These are phyloP conservation scores for Cladosporium sp. DNA, from an alignment of 2,329 filamentous ascomycete genomes.

Conservation along the genomic window DNA sequence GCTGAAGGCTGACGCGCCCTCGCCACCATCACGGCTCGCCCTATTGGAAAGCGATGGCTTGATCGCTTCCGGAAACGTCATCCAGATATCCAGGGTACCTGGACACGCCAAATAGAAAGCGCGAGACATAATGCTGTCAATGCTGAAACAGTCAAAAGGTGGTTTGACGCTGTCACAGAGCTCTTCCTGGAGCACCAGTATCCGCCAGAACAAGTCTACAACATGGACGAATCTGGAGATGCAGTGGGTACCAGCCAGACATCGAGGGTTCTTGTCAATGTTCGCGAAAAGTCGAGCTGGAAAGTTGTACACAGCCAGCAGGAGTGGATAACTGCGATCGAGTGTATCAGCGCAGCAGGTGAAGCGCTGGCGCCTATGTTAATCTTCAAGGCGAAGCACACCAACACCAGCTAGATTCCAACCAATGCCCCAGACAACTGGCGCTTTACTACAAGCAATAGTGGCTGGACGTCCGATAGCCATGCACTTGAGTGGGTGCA, in stretches of 20 bases:
- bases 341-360: slow-evolving; percentile 11
- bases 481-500: background rate
- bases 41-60: slow-evolving; percentile 10
- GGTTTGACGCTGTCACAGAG: slow-evolving; percentile 3
- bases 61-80: slow-evolving; percentile 8
- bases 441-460: slow-evolving; percentile 2
- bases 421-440: background rate
- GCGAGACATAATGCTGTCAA: slow-evolving; percentile 1
- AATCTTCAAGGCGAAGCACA: slow-evolving; percentile 11
- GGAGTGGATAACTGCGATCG: slow-evolving; percentile 15
- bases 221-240: background rate
- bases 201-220: background rate
- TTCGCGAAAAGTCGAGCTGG: slow-evolving; percentile 5
- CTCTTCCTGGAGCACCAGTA: background rate
- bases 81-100: slow-evolving; percentile 4
- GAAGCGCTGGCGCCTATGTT: slow-evolving; percentile 9
- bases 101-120: background rate
- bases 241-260: slow-evolving; percentile 2
- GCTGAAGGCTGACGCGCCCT: background rate
- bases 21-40: background rate
- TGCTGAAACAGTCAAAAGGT: slow-evolving; percentile 3
- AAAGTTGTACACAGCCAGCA: slow-evolving; percentile 1
- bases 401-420: slow-evolving; percentile 6
- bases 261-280: background rate
- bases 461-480: slow-evolving; percentile 1